Evolutionary conservation across 1,284 basidiomycete species (phyloP).

Genomic region (Gomphus sp.): DNA sequence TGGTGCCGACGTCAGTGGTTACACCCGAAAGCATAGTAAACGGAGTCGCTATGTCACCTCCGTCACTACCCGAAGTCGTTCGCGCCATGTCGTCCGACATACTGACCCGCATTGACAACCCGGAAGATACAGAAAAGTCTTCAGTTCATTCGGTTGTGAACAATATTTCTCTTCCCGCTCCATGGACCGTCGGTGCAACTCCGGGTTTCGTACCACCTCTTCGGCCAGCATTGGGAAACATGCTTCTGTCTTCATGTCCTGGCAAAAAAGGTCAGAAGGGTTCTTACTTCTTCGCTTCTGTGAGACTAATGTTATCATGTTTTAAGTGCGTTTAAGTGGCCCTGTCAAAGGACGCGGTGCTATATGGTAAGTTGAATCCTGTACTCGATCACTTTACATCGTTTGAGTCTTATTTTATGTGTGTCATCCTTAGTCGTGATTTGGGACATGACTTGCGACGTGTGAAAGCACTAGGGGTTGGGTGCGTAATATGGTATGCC

Average conservation of each 20-base stretch:
- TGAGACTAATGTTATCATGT: slow-evolving; percentile 1
- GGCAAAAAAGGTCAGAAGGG: slow-evolving; percentile 73
- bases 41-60: neutral
- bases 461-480: slow-evolving; percentile 69
- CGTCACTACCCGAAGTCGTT: neutral
- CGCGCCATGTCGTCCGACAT: slow-evolving; percentile 8
- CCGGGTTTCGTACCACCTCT: slow-evolving; percentile 4
- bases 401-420: neutral
- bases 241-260: slow-evolving; percentile 87
- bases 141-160: neutral
- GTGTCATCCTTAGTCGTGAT: slow-evolving; percentile 40
- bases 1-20: neutral
- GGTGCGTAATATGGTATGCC: slow-evolving; percentile 74
- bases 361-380: slow-evolving; percentile 40
- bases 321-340: slow-evolving; percentile 70
- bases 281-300: slow-evolving; percentile 5
- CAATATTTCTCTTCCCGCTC: neutral
- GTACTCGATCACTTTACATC: neutral
- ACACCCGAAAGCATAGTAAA: neutral
- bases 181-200: neutral
- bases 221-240: slow-evolving; percentile 62
- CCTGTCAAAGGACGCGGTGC: slow-evolving; percentile 74
- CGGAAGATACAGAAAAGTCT: neutral
- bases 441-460: slow-evolving; percentile 69
- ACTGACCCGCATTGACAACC: neutral